These are phyloP conservation scores for Cercophora newfieldiana DNA, from an alignment of 495 filamentous ascomycete species.

Conservation along the genomic window DNA sequence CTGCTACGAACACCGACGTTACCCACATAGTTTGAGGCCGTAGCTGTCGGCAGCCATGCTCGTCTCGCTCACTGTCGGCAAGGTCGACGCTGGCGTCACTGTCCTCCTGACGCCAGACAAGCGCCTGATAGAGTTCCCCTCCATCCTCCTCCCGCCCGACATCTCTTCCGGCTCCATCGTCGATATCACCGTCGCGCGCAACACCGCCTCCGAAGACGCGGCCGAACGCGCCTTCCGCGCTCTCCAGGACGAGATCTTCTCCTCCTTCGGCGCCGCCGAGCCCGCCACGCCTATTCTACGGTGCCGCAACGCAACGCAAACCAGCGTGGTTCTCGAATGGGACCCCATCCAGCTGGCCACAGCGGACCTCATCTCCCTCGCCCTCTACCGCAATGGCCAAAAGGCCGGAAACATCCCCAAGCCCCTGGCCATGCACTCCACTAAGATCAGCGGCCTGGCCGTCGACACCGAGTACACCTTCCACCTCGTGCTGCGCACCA, in stretches of 20 bases:
- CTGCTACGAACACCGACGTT: not conserved
- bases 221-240: conserved; percentile 71
- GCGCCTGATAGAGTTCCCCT: conserved; percentile 96
- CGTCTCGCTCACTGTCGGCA: conserved; percentile 96
- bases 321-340: conserved; percentile 96
- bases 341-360: conserved; percentile 93
- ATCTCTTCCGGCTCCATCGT: conserved; percentile 96
- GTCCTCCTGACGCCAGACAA: conserved; percentile 97
- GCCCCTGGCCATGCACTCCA: conserved; percentile 80
- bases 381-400: conserved; percentile 89
- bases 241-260: conserved; percentile 85
- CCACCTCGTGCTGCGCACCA: conserved; percentile 86
- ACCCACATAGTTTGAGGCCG: not conserved
- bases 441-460: conserved; percentile 95
- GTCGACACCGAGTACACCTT: conserved; percentile 95
- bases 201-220: conserved; percentile 70
- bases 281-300: conserved; percentile 81
- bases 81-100: conserved; percentile 97
- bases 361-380: conserved; percentile 81
- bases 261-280: conserved; percentile 77
- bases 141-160: conserved; percentile 90
- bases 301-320: conserved; percentile 94
- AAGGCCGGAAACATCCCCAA: conserved; percentile 94
- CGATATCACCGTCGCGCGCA: conserved; percentile 94
- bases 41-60: conserved; percentile 59